Evolutionary conservation across 352 stramenopile genomes (phyloP), one percentile per base, ranked within the genome.

Genomic region (Globisporangium camurandrum): DNA sequence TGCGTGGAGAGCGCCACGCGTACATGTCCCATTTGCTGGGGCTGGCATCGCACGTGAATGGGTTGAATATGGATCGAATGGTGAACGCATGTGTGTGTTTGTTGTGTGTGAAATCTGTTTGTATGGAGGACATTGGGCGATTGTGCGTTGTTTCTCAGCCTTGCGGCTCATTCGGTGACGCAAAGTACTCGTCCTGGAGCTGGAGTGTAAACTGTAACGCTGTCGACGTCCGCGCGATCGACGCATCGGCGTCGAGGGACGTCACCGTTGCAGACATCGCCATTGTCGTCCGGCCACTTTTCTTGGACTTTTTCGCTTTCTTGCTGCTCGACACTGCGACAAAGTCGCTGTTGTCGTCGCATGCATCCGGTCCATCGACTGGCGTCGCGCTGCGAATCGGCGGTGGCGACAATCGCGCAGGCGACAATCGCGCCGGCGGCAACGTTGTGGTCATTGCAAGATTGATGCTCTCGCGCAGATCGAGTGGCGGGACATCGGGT

Each of bases 121-220:
- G 30, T 34, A 34, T 16, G 30, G 30, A 34, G 36, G 33, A 20
- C 2, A 17, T 20, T 39, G 11, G 19, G 33, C 33, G 9, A 14
- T 6, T 14, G 11, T 17, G n/a, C 28, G 33, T 41, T 30, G 6
- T 28, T 33, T 24, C 11, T 70, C 56, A 71, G 33, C 30, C 71
- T n/a, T 51, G 22, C 49, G 71, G 56, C 30, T 69, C 66, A n/a
- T 56, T 58, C 2, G 77, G 70, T 14, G 75, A 47, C 9, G 68
- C 67, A 48, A 89, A 89, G 61, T 89, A 87, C 75, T 81, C 85
- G 46, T 89, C 75, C 42, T 87, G 78, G n/a, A 89, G 64, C 42
- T 87, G 78, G n/a, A 89, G 64, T 37, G 78, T 86, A 62, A 87
- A 89, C 56, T 87, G 78, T 6, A 79, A 51, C 56, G 46, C 9